Evolutionary conservation across 176 grass and related monocot genomes (phyloP).

Genomic region (Puccinellia tenuiflora): DNA sequence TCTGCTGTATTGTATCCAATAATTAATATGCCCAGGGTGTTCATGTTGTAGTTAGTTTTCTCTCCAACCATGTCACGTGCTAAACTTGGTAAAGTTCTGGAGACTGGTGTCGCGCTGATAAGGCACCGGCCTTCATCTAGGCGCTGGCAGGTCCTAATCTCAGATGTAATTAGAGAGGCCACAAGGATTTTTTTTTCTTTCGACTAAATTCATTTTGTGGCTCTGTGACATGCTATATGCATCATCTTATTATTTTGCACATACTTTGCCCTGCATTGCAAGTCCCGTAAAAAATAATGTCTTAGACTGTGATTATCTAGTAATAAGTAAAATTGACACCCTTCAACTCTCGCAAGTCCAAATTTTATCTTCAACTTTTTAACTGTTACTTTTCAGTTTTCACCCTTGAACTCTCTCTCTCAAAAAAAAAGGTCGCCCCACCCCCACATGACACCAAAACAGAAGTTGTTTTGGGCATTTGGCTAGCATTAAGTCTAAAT

Average conservation of each 20-base stretch:
- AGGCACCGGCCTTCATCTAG: background rate
- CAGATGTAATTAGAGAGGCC: background rate
- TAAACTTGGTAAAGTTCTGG: background rate
- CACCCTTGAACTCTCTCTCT: background rate
- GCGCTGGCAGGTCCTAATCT: background rate
- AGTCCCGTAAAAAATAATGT: background rate
- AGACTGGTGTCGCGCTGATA: background rate
- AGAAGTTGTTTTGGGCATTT: background rate
- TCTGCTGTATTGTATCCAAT: background rate
- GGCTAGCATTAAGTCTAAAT: background rate
- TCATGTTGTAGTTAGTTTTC: constrained; percentile 1
- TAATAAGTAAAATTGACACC: background rate
- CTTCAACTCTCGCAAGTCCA: background rate
- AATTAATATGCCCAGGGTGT: background rate
- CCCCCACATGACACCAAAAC: background rate
- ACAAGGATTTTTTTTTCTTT: background rate
- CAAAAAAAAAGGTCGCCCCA: background rate
- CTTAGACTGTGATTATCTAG: background rate
- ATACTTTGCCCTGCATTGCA: background rate
- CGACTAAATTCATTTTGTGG: background rate
- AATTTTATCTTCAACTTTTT: background rate
- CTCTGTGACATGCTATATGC: background rate
- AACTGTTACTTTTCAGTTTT: background rate
- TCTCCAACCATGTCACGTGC: background rate
- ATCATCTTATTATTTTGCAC: background rate